Base-by-base conservation (phyloP, 768 basidiomycete genomes). In the Rhodotorula graminis region DNA sequence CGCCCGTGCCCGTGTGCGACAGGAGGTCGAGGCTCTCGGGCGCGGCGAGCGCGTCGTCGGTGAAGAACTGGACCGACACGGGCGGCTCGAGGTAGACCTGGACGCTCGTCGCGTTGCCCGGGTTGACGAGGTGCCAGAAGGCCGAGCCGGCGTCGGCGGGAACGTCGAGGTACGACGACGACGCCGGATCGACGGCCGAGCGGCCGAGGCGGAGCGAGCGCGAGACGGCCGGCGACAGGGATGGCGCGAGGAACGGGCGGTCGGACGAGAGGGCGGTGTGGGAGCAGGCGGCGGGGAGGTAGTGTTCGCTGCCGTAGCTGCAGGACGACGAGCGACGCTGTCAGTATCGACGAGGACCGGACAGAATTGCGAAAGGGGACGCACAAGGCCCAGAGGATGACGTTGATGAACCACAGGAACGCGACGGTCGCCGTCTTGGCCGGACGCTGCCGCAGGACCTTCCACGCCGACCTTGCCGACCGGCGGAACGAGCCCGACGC, bases 31-130 rank as follows among this genome's bases (percentile, higher is more conserved):
- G 50, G 50, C 66, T 61, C 53, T 61, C 68, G 12, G 62, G 65
- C 18, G 68, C 61, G 9, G 64, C 42, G 46, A 62, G 61, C 1
- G 69, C 50, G 7, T 69, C 61, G 4, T 79, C 59, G 73, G 79
- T 37, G 62, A 83, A 81, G 77, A 92, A 85, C 31, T 90, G 86
- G 49, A 96, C 83, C 72, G 92, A 85, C 4, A 87, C 86, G 0
- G 93, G 91, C n/a, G 85, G 82, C 79, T 93, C 91, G 69, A 93
- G 84, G 72, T 90, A 88, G 61, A 94, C 80, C 80, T 93, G 90
- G 19, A 93, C 84, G 5, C 90, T 81, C 19, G 85, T 80, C 47
- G 87, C 84, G 70, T 87, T 85, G 10, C 82, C 81, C 6, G 91
- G 91, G 78, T 92, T 93, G 29, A 94, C 82, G 12, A 85, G 83